A percentile compares a stretch with the other conserved stretches of the same genome.
These are phyloP conservation scores for Boletellus ananas DNA, from an alignment of 768 basidiomycete genomes.

Conservation along the genomic window DNA sequence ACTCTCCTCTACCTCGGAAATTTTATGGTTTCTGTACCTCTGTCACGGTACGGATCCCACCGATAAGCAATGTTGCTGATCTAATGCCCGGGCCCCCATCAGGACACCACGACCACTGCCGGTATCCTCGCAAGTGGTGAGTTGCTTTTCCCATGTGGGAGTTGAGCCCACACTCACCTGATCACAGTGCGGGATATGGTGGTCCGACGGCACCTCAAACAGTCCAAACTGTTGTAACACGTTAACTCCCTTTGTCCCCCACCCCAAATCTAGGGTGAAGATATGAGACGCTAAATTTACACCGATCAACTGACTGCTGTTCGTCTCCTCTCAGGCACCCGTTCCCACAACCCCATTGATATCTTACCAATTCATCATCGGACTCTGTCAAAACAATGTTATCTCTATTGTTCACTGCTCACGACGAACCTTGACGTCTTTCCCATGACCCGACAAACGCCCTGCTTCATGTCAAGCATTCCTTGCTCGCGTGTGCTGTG, in stretches of 20 bases:
- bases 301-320: neutral
- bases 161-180: conserved; percentile 2
- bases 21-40: conserved; percentile 79
- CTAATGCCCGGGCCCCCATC: conserved; percentile 2
- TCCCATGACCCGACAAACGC: conserved; percentile 3
- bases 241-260: neutral
- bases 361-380: conserved; percentile 5
- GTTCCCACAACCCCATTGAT: neutral
- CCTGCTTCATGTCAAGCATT: neutral
- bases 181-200: conserved; percentile 74
- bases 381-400: conserved; percentile 13
- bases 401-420: conserved; percentile 6
- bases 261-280: conserved; percentile 8
- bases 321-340: conserved; percentile 1
- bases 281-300: neutral
- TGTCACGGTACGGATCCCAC: conserved; percentile 49
- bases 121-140: conserved; percentile 75
- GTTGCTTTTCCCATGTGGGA: conserved; percentile 18
- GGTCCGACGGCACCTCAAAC: conserved; percentile 71
- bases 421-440: conserved; percentile 5
- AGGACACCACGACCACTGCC: conserved; percentile 69
- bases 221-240: conserved; percentile 60
- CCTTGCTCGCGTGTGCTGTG: neutral
- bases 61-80: neutral
- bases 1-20: conserved; percentile 68